Base-by-base conservation (phyloP, 805 yeast species). In the Metschnikowia anglica region DNA sequence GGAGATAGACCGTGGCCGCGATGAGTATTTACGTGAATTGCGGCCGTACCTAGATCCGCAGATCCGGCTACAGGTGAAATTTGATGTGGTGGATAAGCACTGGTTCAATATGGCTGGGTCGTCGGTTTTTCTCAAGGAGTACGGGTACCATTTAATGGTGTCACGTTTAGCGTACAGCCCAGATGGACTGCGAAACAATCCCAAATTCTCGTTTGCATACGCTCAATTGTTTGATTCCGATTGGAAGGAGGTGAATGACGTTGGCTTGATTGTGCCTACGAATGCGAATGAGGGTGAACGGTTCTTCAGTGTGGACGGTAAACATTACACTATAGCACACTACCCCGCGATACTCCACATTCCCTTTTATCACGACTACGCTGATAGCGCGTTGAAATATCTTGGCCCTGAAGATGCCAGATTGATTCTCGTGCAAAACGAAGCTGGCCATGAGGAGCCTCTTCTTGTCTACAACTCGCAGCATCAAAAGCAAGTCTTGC, bases 371-470 rank as follows among this genome's bases (percentile, higher is more conserved):
- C 52, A 46, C 7, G 47, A 50, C n/a, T 49, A 48, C 18, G 51
- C 48, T 24, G 20, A 39, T 2, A 26, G 27, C 5, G 49, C 34
- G 18, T 54, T 52, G 45, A 31, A 13, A 21, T 63, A 51, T 41
- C 48, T 62, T 38, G 81, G 81, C 0, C 76, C 81, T 2, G 79
- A 76, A 55, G 80, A 76, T 51, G 78, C 81, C 1, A 61, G 79
- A 21, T 56, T 76, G 25, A 48, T 73, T 6, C 42, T 68, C 10
- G 61, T 65, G 7, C 55, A 49, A 24, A 62, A 64, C 43, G 55
- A 55, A 33, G 55, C 55, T 18, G 72, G 72, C 5, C 54, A 53
- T 29, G 67, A 66, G 25, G 80, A 76, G 45, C 81, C 81, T 1
- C 55, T 76, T 11, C 60, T 76, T 16, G 53, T 74, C 3, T 76